Percentiles rank a stretch among this genome's conserved stretches.
phyloP scores from a whole-genome alignment of 139 green algal species.

The Desmodesmus armatus region DNA sequence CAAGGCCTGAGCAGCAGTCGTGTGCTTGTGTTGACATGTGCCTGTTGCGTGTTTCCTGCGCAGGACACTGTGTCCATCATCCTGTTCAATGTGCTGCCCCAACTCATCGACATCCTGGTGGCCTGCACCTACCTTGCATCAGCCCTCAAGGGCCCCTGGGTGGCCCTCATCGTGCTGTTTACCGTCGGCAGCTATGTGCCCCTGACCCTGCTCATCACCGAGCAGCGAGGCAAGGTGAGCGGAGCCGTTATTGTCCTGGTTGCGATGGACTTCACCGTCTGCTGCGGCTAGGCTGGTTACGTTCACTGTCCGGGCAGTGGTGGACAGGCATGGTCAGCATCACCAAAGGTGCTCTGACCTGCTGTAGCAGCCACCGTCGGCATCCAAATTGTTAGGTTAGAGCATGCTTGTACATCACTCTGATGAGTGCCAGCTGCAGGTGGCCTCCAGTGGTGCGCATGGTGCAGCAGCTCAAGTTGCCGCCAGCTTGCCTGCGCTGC shows the following conservation, averaged over 20 bases:
- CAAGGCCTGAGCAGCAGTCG: too few species aligned
- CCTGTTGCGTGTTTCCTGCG: neutral
- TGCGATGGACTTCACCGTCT: too few species aligned
- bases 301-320: neutral
- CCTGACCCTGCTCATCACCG: slow-evolving; percentile 85
- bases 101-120: slow-evolving; percentile 81
- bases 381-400: too few species aligned
- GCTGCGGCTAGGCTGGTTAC: too few species aligned
- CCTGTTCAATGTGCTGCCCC: slow-evolving; percentile 81
- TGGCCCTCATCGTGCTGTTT: slow-evolving; percentile 81
- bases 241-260: neutral
- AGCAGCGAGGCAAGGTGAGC: slow-evolving; percentile 76
- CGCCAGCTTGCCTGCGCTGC: too few species aligned
- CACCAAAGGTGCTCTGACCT: too few species aligned
- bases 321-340: neutral
- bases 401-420: too few species aligned
- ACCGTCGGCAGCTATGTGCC: slow-evolving; percentile 86
- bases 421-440: too few species aligned
- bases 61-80: slow-evolving; percentile 78
- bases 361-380: too few species aligned
- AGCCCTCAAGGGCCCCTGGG: slow-evolving; percentile 70
- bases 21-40: too few species aligned
- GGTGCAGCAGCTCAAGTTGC: too few species aligned
- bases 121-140: slow-evolving; percentile 68
- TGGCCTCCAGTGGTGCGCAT: too few species aligned